Evolutionary conservation across 2,329 filamentous ascomycete species (phyloP).

Genomic region (Fusarium marasasianum): DNA sequence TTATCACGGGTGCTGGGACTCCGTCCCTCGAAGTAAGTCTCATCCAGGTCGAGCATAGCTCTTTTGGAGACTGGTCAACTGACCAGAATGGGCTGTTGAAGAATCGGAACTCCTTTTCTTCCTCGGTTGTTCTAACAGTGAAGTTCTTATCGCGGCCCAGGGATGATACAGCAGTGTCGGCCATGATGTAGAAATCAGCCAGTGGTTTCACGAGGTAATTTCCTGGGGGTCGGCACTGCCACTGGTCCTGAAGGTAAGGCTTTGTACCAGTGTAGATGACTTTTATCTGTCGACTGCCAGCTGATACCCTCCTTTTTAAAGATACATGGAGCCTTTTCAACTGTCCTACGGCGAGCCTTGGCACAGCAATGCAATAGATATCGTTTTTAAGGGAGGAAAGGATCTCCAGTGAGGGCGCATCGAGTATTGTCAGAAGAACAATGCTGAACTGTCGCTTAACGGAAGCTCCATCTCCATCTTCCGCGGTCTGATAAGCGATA

Average conservation of each 20-base stretch:
- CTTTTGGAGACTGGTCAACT: too few species aligned
- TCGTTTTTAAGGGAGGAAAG: rapidly evolving
- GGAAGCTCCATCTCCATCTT: neutral
- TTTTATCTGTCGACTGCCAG: neutral
- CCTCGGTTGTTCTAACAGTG: too few species aligned
- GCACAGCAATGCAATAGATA: neutral
- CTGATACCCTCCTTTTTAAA: neutral
- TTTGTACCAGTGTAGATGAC: neutral
- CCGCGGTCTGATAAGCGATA: rapidly evolving
- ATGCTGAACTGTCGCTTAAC: rapidly evolving
- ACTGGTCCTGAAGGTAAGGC: too few species aligned
- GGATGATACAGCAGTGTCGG: too few species aligned
- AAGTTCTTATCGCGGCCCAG: too few species aligned
- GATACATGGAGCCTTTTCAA: neutral
- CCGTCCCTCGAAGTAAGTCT: neutral
- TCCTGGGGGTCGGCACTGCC: too few species aligned
- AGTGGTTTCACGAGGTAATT: too few species aligned
- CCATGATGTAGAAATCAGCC: neutral
- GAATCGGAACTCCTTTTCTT: too few species aligned
- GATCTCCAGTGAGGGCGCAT: neutral
- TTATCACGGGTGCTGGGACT: neutral
- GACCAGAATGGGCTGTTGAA: too few species aligned
- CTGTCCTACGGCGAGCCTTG: rapidly evolving
- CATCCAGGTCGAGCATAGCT: neutral
- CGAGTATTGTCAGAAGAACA: neutral